A percentile compares a stretch with the other conserved stretches of the same genome.
Conservation (phyloP, 2,329 filamentous ascomycete species). For the Onygena corvina region DNA sequence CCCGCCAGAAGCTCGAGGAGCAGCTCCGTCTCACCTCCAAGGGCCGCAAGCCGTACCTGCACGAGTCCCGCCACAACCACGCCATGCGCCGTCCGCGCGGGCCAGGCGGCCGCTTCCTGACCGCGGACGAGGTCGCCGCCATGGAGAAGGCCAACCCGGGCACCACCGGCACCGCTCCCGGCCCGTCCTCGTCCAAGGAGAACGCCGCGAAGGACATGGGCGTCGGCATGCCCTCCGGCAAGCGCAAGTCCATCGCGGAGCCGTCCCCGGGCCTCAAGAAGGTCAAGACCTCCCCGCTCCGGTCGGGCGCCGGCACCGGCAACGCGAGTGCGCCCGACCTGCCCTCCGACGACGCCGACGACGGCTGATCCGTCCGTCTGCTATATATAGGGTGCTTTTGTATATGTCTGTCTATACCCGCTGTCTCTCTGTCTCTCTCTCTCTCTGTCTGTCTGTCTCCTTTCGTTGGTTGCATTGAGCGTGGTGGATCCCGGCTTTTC, state of each 20-base stretch:
- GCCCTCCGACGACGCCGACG: neutral
- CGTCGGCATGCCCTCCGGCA: slow-evolving; percentile 33
- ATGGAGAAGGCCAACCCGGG: slow-evolving; percentile 56
- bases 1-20: slow-evolving; percentile 86
- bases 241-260: slow-evolving; percentile 43
- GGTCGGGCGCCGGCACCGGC: neutral
- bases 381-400: too few species aligned
- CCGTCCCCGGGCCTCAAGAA: slow-evolving; percentile 36
- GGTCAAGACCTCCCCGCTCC: slow-evolving; percentile 16
- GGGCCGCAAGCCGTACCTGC: slow-evolving; percentile 89
- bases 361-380: too few species aligned
- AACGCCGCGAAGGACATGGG: neutral
- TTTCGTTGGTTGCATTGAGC: too few species aligned
- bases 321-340: neutral
- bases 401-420: slow-evolving; percentile 39
- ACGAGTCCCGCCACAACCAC: slow-evolving; percentile 95
- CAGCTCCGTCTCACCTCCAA: slow-evolving; percentile 84
- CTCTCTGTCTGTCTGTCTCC: slow-evolving; percentile 17
- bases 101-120: slow-evolving; percentile 88
- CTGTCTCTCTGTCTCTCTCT: slow-evolving; percentile 16
- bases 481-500: too few species aligned
- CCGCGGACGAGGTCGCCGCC: slow-evolving; percentile 80
- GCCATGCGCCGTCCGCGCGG: slow-evolving; percentile 92
- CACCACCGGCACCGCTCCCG: neutral
- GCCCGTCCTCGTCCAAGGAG: slow-evolving; percentile 14